These are phyloP conservation scores for Mollisiaceae sp. DNA, from an alignment of 2,329 filamentous ascomycete genomes.

Conservation along the genomic window DNA sequence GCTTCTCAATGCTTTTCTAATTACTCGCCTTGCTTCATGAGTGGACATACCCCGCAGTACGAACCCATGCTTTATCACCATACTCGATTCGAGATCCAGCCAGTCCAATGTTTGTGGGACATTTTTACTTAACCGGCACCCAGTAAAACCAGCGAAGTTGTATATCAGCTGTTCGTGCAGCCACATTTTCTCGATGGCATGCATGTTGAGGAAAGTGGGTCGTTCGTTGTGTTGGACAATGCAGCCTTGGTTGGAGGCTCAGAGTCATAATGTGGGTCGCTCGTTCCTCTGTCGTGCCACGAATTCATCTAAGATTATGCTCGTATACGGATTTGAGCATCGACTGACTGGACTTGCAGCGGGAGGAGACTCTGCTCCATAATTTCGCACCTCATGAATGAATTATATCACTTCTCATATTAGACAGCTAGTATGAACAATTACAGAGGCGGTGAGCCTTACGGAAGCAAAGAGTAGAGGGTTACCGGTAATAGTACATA, in stretches of 20 bases:
- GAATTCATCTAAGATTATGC: background rate
- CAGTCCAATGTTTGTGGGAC: background rate
- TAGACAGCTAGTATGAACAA: background rate
- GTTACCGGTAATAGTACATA: no score
- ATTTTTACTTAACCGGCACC: background rate
- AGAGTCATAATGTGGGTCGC: background rate
- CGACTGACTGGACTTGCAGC: background rate
- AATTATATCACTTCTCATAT: background rate
- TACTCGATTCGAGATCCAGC: background rate
- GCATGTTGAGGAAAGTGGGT: background rate
- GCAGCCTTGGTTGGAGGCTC: background rate
- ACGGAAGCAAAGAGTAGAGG: no score
- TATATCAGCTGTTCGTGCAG: background rate
- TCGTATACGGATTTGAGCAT: background rate
- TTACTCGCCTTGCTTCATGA: background rate
- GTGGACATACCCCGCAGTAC: background rate
- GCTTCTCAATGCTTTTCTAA: background rate
- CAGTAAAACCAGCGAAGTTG: background rate
- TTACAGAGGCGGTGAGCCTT: background rate
- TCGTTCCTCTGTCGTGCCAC: conserved; percentile 1
- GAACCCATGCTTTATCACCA: background rate
- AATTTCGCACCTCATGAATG: background rate
- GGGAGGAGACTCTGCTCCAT: background rate
- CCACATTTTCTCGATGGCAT: background rate
- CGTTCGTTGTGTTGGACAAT: background rate